Evolutionary conservation across 2,329 filamentous ascomycete genomes (phyloP), one percentile per base, ranked within the genome.

Genomic region (Colletotrichum tabaci): DNA sequence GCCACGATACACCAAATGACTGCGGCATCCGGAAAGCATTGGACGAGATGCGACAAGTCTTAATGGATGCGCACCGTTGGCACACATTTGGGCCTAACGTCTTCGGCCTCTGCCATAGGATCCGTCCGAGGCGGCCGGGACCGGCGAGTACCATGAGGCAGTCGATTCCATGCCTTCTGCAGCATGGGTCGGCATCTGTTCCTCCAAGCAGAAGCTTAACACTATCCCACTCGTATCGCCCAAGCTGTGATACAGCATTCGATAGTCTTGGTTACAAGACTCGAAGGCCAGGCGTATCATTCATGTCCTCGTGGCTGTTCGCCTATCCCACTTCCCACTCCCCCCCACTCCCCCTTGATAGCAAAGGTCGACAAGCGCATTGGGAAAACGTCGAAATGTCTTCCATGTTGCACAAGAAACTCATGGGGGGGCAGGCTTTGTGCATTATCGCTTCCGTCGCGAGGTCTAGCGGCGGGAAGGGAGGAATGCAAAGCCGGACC

Each of bases 231-330:
- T 61, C 66, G 65, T 64, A 57, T 72, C n/a, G 35, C 15, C 4
- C 30, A 64, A 9, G 58, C 0, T 50, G 69, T 72, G 64, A 62
- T 69, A 68, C 69, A 72, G 60, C 69, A 72, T 58, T 63, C 69
- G 47, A 72, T 72, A 72, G 65, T 64, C 38, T 40, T 53, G 64
- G 49, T 64, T 53, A 68, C 60, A 69, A 38, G 58, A 58, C 52
- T 58, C 26, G 47, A 42, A 15, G 30, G 56, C 53, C 7, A 58
- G 61, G 47, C 42, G 46, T 62, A 26, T 56, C 16, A 49, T 38
- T 30, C 16, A 13, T 3, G 30, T 30, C 23, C 21, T 63, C 38
- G 46, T 64, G 60, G 44, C 58, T 40, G 40, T 50, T 23, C 13
- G 6, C 35, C 55, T 42, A 18, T 3, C n/a, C 16, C 9, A 12